phyloP scores from a whole-genome alignment of 345 rosid genomes.

The Limnanthes douglasii region DNA sequence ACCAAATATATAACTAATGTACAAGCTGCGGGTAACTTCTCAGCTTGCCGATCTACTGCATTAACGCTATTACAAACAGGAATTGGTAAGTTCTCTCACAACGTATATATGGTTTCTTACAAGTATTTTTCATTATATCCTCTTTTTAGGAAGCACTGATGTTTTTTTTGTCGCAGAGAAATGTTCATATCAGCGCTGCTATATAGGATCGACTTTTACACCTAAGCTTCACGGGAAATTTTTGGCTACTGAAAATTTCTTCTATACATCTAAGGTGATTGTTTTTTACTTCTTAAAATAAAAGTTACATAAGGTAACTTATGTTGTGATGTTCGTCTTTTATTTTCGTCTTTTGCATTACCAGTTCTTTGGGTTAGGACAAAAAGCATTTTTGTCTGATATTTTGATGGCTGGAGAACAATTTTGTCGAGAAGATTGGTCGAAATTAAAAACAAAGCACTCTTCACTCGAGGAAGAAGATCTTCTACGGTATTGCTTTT shows the following conservation, averaged over 20 bases:
- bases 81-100: no score
- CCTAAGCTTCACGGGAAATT: conserved; percentile 73
- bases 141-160: background rate
- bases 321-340: no score
- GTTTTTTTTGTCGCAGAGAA: conserved; percentile 33
- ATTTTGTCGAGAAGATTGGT: conserved; percentile 84
- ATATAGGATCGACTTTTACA: conserved; percentile 62
- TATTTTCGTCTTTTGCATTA: conserved; percentile 9
- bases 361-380: conserved; percentile 63
- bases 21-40: conserved; percentile 69
- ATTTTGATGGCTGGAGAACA: conserved; percentile 44
- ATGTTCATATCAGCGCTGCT: conserved; percentile 44
- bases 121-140: conserved; percentile 3
- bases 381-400: conserved; percentile 44
- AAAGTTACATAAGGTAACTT: no score
- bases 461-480: conserved; percentile 41
- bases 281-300: no score
- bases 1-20: conserved; percentile 17
- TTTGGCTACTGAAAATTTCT: conserved; percentile 80
- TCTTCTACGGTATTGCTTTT: conserved; percentile 65
- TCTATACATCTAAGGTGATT: conserved; percentile 76
- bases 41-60: conserved; percentile 76
- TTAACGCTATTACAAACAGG: conserved; percentile 46
- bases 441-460: conserved; percentile 38
- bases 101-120: no score